phyloP scores from a whole-genome alignment of 257 asterid genomes.

The Lycium ferocissimum region DNA sequence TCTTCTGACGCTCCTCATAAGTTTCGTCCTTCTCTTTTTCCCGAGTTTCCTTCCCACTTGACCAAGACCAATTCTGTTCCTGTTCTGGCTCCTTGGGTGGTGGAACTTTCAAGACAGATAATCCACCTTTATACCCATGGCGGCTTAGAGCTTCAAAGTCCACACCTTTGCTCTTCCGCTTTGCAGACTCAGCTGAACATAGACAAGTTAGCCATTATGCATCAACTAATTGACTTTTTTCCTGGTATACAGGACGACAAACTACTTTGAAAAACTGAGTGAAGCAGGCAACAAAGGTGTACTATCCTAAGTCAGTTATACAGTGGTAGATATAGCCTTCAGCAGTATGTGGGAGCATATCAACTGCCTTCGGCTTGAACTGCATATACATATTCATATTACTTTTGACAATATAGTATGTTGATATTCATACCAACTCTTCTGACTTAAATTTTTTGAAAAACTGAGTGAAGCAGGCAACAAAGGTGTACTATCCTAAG shows the following conservation, averaged over 20 bases:
- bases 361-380: background rate
- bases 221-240: background rate
- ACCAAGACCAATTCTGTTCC: constrained; percentile 87
- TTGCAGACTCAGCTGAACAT: constrained; percentile 56
- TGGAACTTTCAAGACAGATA: constrained; percentile 83
- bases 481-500: background rate
- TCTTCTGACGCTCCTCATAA: constrained; percentile 71
- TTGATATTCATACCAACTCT: background rate
- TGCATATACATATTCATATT: background rate
- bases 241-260: background rate
- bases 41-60: constrained; percentile 64
- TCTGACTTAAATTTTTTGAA: background rate
- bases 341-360: constrained; percentile 1
- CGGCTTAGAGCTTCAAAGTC: constrained; percentile 78
- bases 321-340: background rate
- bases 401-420: background rate
- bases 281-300: background rate
- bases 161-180: constrained; percentile 67
- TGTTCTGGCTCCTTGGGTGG: constrained; percentile 72
- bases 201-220: background rate
- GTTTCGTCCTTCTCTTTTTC: constrained; percentile 71
- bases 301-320: background rate
- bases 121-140: constrained; percentile 89
- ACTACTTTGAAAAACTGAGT: background rate
- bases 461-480: background rate